phyloP scores from a whole-genome alignment of 2,329 filamentous ascomycete genomes.

The Cercospora sp. region DNA sequence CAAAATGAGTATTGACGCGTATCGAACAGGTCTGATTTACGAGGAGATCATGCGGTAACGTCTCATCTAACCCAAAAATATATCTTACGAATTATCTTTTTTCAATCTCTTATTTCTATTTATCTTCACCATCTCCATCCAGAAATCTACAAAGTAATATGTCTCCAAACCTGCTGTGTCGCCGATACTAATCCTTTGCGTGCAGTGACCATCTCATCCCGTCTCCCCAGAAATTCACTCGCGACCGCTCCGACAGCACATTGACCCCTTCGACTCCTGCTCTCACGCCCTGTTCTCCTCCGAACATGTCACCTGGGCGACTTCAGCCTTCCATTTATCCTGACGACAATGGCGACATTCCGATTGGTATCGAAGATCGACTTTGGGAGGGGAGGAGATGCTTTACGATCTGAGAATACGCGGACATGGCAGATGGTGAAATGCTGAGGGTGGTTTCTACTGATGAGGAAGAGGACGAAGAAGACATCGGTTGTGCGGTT shows the following conservation, averaged over 20 bases:
- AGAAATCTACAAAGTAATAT: conserved; percentile 22
- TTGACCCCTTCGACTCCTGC: neutral
- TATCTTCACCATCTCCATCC: conserved; percentile 1
- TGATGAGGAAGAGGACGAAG: neutral
- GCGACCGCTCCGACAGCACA: conserved; percentile 2
- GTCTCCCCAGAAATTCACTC: conserved; percentile 19
- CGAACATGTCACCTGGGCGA: neutral
- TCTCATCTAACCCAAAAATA: conserved; percentile 18
- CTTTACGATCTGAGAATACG: conserved; percentile 27
- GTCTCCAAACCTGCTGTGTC: neutral
- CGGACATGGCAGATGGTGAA: conserved; percentile 24
- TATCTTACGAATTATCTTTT: conserved; percentile 26
- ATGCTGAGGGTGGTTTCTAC: neutral
- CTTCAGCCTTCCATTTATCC: neutral
- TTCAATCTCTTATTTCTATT: conserved; percentile 3
- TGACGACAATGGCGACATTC: conserved; percentile 21
- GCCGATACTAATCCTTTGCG: conserved; percentile 24
- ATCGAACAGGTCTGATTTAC: conserved; percentile 74
- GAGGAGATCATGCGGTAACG: conserved; percentile 84
- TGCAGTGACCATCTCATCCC: conserved; percentile 24
- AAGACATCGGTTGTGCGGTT: neutral
- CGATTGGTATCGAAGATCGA: conserved; percentile 17
- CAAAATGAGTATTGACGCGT: neutral
- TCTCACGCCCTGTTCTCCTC: neutral
- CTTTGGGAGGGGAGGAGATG: conserved; percentile 11